These are phyloP conservation scores for Gremmenia infestans DNA, from an alignment of 2,329 filamentous ascomycete genomes.

Conservation along the genomic window DNA sequence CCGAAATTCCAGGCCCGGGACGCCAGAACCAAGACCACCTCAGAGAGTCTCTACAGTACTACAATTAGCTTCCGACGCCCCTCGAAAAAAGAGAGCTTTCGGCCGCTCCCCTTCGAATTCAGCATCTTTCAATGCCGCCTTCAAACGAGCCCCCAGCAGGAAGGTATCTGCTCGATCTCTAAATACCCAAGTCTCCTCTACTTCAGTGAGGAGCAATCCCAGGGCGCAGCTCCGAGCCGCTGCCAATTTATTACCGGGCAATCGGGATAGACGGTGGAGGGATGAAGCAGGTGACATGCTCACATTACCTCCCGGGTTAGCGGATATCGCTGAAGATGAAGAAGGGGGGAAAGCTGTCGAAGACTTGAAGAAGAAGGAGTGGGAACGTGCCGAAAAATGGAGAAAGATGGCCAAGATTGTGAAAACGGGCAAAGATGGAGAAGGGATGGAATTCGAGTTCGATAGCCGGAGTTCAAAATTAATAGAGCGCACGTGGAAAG, in stretches of 20 bases:
- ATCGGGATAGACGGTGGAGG: slow-evolving; percentile 55
- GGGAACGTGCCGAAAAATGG: slow-evolving; percentile 61
- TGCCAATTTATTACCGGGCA: slow-evolving; percentile 55
- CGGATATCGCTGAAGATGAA: slow-evolving; percentile 52
- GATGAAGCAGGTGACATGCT: slow-evolving; percentile 66
- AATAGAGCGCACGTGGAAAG: slow-evolving; percentile 92
- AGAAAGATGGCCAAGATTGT: slow-evolving; percentile 58
- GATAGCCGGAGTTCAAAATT: slow-evolving; percentile 79
- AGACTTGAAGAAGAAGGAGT: slow-evolving; percentile 57
- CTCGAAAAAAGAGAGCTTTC: slow-evolving; percentile 27
- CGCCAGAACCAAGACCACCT: slow-evolving; percentile 29
- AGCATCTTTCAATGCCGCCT: slow-evolving; percentile 11
- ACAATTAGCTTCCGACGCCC: slow-evolving; percentile 28
- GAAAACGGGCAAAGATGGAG: slow-evolving; percentile 44
- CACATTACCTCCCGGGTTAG: slow-evolving; percentile 51
- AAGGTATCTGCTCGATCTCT: slow-evolving; percentile 55
- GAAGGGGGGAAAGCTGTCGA: slow-evolving; percentile 48
- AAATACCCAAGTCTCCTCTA: slow-evolving; percentile 42
- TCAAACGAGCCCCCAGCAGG: slow-evolving; percentile 41
- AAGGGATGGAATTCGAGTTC: slow-evolving; percentile 68
- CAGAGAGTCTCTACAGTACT: slow-evolving; percentile 30
- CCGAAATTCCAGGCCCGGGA: slow-evolving; percentile 36
- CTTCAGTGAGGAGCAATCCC: slow-evolving; percentile 42
- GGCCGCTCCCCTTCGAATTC: slow-evolving; percentile 25
- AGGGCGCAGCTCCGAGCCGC: slow-evolving; percentile 50